phyloP scores from a whole-genome alignment of 306 rosid genomes.

The Astragalus glycyphyllos region DNA sequence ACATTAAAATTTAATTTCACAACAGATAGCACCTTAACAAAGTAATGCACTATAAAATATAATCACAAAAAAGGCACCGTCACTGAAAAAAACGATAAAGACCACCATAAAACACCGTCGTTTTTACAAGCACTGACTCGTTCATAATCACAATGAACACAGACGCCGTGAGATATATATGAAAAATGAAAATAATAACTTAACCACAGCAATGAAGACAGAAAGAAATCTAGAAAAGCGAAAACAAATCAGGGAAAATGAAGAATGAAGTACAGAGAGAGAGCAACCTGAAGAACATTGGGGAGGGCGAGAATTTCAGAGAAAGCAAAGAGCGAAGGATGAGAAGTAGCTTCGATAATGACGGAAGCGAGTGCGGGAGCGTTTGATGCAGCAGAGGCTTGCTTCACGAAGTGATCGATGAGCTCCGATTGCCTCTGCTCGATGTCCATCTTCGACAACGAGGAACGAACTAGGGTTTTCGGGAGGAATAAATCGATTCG shows the following conservation, averaged over 20 bases:
- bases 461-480: slow-evolving; percentile 33
- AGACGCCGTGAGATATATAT: background rate
- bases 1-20: background rate
- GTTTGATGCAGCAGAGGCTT: slow-evolving; percentile 58
- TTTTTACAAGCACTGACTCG: background rate
- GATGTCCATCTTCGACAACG: slow-evolving; percentile 62
- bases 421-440: slow-evolving; percentile 86
- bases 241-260: background rate
- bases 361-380: slow-evolving; percentile 62
- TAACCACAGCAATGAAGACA: background rate
- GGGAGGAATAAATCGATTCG: slow-evolving; percentile 15
- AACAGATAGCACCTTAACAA: slow-evolving; percentile 1
- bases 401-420: slow-evolving; percentile 80
- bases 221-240: background rate
- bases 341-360: slow-evolving; percentile 76
- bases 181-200: background rate
- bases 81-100: background rate
- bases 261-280: background rate
- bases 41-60: background rate
- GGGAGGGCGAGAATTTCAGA: slow-evolving; percentile 88
- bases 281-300: slow-evolving; percentile 65
- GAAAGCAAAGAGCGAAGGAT: slow-evolving; percentile 89
- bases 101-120: background rate
- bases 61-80: background rate
- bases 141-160: background rate